Base-by-base conservation (phyloP, 768 basidiomycete genomes). In the Macrolepiota albuminosa region DNA sequence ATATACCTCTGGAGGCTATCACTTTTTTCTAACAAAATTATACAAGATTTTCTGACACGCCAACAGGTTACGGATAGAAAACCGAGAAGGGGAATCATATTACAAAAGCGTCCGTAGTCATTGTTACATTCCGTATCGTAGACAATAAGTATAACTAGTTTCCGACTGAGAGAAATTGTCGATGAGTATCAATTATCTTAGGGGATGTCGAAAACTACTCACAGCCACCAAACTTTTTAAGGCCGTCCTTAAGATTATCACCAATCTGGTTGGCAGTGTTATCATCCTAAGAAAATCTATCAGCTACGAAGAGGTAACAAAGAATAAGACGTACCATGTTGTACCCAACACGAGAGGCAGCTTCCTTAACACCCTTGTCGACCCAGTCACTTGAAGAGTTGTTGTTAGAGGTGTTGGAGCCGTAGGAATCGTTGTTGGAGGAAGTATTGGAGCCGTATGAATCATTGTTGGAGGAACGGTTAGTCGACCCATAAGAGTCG, bases 271-370 rank as follows among this genome's bases (percentile, higher is more conserved):
- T 34, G 11, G 75, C 75, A 7, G 78, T 81, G 6, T 54, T 2
- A 9, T 75, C 67, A 56, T 75, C 72, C 78, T 79, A 59, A 5
- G 48, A 36, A 18, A 43, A 3, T 43, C 11, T 4, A n/a, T 33
- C 13, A 46, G 24, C 4, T 4, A 31, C 24, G 26, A 50, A 14
- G 36, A 29, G 31, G 34, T 48, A 31, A 40, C 7, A 10, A n/a
- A 42, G 6, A 10, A 14, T 4, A 36, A 40, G 31, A 11, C 36
- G 16, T 58, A 84, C 81, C 16, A 83, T 7, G 60, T 80, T 75
- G 63, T 71, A 75, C 0, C 82, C 82, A 33, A 74, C 75, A 66
- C 77, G 74, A 58, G 70, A 57, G 7, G 80, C 76, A 31, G 66
- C 73, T 21, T 54, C 60, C 58, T 70, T 69, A 54, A 84, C 68